Base-by-base conservation (phyloP, 345 rosid genomes). In the Limnanthes douglasii region DNA sequence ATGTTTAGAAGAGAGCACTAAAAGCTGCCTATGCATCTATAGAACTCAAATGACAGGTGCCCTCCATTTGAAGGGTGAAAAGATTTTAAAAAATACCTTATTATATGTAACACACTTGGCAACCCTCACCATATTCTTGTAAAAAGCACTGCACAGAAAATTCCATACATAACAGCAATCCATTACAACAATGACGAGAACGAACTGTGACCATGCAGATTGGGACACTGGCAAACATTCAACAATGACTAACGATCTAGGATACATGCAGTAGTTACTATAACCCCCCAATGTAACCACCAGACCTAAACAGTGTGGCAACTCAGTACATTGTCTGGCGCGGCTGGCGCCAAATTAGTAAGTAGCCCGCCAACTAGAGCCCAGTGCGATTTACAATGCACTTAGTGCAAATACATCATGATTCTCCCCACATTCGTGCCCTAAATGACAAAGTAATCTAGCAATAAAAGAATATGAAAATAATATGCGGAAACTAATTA, bases 121-220 rank as follows among this genome's bases (percentile, higher is more conserved):
- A 59, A 90, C 82, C 72, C 49, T 73, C 59, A 74, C 95, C 96
- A 77, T 75, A 41, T 90, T 90, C 40, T 70, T 65, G 66, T 90
- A 84, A 54, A 84, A 90, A 51, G 94, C 53, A 49, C 94, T 88
- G 58, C 62, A 66, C 8, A 49, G 6, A 51, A 21, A 18, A 5
- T 39, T 25, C 18, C 11, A 43, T 19, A 32, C 6, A 33, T 2
- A 20, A 20, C 30, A 32, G 34, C 22, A 8, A 40, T 23, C 11
- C 7, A 21, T 13, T 29, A 15, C 5, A 21, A 33, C 29, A 25
- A 11, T 25, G 10, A n/a, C n/a, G n/a, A n/a, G n/a, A n/a, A n/a
- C n/a, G n/a, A n/a, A n/a, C n/a, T n/a, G n/a, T n/a, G n/a, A n/a
- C n/a, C n/a, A n/a, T n/a, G n/a, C n/a, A n/a, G n/a, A n/a, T n/a